Base-by-base conservation (phyloP, 371 early-diverging fungal species). In the Mortierella sp. region DNA sequence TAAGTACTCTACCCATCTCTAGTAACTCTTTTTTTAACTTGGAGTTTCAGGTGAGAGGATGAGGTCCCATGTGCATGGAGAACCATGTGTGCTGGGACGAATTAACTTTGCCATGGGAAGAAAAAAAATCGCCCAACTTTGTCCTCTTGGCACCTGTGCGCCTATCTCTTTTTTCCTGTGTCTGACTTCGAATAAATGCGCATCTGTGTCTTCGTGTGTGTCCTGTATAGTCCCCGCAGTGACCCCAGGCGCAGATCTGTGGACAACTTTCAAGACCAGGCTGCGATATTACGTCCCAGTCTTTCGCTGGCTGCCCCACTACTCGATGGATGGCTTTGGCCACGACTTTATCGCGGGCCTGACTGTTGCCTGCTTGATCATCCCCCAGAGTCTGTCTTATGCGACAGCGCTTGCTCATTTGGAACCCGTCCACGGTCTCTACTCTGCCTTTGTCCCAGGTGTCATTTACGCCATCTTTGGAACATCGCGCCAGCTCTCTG, bases 341-440 rank as follows among this genome's bases (percentile, higher is more conserved):
- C 83, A 24, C 28, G 97, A 97, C 79, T 63, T 93, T 17, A 79
- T 93, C 32, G 96, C 97, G 14, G 96, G 95, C 28, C 80, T 94
- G 32, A 95, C 96, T 11, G 89, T 97, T 9, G 89, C 95, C 14
- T 94, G 92, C 63, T 72, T 97, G 73, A 82, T 97, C 64, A 86
- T 97, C 15, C 97, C 96, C 1, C 95, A 95, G 76, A 89, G 87
- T 31, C 81, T 98, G 47, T 94, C 96, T 23, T 98, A 98, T 81
- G 93, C 95, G 8, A 87, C 92, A 11, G 89, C 90, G 5, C 80
- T 97, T 37, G 92, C 95, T 42, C 87, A 92, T 31, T 64, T 97
- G 26, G 92, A 92, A 3, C 94, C 96, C 4, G 86, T 94, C 12
- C 87, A 93, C 70, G 98, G 98, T 30, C 82, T 97, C 27, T 97